phyloP scores from a whole-genome alignment of 352 stramenopile species.

The Bremia lactucae region DNA sequence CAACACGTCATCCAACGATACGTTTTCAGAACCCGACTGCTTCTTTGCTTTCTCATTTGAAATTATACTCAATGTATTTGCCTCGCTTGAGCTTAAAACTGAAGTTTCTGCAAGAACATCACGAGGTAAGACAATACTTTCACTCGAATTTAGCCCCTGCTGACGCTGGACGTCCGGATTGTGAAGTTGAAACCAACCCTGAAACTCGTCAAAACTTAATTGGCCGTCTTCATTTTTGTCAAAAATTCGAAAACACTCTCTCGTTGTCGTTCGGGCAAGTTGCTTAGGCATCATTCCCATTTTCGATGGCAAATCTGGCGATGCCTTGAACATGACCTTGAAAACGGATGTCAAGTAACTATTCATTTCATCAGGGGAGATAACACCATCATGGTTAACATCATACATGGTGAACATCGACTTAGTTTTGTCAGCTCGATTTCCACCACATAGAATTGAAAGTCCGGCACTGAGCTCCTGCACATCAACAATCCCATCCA shows the following conservation, averaged over 20 bases:
- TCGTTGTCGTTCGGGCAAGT: slow-evolving; percentile 64
- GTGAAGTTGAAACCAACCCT: slow-evolving; percentile 59
- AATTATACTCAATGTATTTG: slow-evolving; percentile 20
- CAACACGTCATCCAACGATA: slow-evolving; percentile 51
- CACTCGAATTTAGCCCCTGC: slow-evolving; percentile 6
- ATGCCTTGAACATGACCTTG: slow-evolving; percentile 81
- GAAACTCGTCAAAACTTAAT: slow-evolving; percentile 75
- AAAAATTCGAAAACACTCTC: slow-evolving; percentile 63
- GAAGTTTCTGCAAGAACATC: slow-evolving; percentile 10
- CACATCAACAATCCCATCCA: slow-evolving; percentile 73
- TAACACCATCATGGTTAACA: slow-evolving; percentile 67
- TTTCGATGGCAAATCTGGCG: slow-evolving; percentile 39
- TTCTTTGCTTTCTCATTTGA: slow-evolving; percentile 62
- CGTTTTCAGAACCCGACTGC: slow-evolving; percentile 48
- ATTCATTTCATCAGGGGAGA: slow-evolving; percentile 76
- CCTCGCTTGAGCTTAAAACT: slow-evolving; percentile 10
- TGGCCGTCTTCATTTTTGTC: slow-evolving; percentile 70
- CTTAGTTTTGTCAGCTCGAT: slow-evolving; percentile 50
- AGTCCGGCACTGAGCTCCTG: slow-evolving; percentile 78
- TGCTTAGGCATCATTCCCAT: slow-evolving; percentile 47
- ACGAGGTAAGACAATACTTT: slow-evolving; percentile 1
- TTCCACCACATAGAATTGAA: slow-evolving; percentile 81
- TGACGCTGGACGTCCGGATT: slow-evolving; percentile 16
- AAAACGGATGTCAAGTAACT: slow-evolving; percentile 78
- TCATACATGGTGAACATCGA: slow-evolving; percentile 82